These are phyloP conservation scores for Mrakia blollopis DNA, from an alignment of 768 basidiomycete genomes.

Conservation along the genomic window DNA sequence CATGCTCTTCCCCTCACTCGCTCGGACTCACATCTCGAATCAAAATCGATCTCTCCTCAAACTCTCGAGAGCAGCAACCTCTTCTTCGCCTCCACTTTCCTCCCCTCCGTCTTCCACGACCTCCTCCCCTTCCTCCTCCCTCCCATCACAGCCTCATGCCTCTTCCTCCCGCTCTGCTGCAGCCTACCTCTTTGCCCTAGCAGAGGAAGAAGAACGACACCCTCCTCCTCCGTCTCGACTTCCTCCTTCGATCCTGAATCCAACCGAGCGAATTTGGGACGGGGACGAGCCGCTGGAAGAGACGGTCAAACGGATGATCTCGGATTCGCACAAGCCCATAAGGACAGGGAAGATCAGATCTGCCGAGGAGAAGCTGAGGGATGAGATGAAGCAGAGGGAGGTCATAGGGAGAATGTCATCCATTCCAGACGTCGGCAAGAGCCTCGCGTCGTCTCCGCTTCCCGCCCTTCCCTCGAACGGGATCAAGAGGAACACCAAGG, in stretches of 20 bases:
- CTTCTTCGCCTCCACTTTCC: background rate
- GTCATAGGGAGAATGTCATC: slow-evolving; percentile 13
- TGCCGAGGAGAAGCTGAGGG: slow-evolving; percentile 23
- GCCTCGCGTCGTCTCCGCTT: background rate
- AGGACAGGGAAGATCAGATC: slow-evolving; percentile 23
- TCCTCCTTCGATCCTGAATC: background rate
- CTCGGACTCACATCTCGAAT: background rate
- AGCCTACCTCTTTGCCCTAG: slow-evolving; percentile 23
- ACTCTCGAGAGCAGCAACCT: background rate
- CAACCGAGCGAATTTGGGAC: slow-evolving; percentile 16
- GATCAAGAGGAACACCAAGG: slow-evolving; percentile 21
- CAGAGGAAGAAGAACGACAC: slow-evolving; percentile 13
- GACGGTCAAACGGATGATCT: slow-evolving; percentile 29
- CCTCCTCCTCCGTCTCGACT: background rate
- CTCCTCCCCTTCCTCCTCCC: background rate
- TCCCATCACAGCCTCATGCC: background rate
- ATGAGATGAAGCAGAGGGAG: slow-evolving; percentile 24
- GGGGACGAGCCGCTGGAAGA: slow-evolving; percentile 30
- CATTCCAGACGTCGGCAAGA: background rate
- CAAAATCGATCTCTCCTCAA: background rate
- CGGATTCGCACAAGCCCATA: slow-evolving; percentile 29
- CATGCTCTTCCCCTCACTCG: background rate
- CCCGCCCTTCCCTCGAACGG: background rate
- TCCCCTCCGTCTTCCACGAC: background rate
- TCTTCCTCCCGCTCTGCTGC: slow-evolving; percentile 3